These are phyloP conservation scores for Mycena citricolor DNA, from an alignment of 1,284 basidiomycete species.

Conservation along the genomic window DNA sequence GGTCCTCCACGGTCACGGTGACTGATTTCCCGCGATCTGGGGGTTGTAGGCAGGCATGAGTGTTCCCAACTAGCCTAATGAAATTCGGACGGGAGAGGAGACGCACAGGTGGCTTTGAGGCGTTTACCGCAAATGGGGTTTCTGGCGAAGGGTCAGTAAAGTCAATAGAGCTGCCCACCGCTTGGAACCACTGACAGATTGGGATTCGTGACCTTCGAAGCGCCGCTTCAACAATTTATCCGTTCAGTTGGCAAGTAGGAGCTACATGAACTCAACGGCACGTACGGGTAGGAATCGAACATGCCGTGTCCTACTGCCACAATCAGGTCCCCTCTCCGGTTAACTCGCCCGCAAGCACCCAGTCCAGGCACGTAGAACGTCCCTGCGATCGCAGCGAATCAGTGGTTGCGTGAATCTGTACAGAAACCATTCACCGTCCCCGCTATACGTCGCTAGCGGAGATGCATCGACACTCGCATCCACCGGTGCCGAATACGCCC, in stretches of 20 bases:
- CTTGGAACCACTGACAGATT: slow-evolving; percentile 12
- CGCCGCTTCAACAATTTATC: too few relatives aligned
- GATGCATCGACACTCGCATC: too few relatives aligned
- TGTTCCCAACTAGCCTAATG: background rate
- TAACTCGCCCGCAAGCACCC: slow-evolving; percentile 38
- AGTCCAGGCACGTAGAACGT: slow-evolving; percentile 35
- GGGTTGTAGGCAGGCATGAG: too few relatives aligned
- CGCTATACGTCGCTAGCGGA: too few relatives aligned
- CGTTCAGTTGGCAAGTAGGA: too few relatives aligned
- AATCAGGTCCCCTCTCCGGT: slow-evolving; percentile 32
- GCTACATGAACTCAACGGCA: background rate
- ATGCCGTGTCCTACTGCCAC: slow-evolving; percentile 33
- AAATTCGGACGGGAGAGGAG: background rate
- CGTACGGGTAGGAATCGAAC: slow-evolving; percentile 35
- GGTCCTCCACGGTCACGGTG: slow-evolving; percentile 24
- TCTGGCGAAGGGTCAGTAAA: too few relatives aligned
- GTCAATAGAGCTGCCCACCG: too few relatives aligned
- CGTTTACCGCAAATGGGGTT: slow-evolving; percentile 38
- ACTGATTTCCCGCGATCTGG: slow-evolving; percentile 21
- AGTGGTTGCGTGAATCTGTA: too few relatives aligned
- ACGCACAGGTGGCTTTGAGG: slow-evolving; percentile 29
- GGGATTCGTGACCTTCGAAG: slow-evolving; percentile 11
- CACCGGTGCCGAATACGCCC: too few relatives aligned
- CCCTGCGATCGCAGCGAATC: too few relatives aligned
- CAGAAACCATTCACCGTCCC: too few relatives aligned